A percentile compares a stretch with the other conserved stretches of the same genome.
Evolutionary conservation across 495 filamentous ascomycete genomes (phyloP).

Genomic region (Xylaria intraflava): DNA sequence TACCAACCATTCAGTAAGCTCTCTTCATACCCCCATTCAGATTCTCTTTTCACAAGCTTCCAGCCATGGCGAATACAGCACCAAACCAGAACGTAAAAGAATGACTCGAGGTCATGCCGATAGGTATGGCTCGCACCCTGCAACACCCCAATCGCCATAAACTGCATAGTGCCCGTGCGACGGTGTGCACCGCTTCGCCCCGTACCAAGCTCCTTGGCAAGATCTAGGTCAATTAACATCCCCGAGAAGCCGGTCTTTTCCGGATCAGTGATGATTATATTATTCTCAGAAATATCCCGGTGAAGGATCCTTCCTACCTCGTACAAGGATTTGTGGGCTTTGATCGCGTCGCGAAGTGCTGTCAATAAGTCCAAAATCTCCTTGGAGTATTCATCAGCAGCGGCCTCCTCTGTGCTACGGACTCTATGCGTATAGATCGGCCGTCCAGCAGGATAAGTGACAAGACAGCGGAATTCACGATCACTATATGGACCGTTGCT

Average conservation of each 20-base stretch:
- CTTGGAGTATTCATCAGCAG: no score
- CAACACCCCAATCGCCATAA: constrained; percentile 26
- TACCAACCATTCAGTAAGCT: neutral
- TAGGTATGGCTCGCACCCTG: neutral
- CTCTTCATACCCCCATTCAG: neutral
- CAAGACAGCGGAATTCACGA: neutral
- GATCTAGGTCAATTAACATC: constrained; percentile 32
- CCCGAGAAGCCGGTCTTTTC: constrained; percentile 13
- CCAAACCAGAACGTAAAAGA: neutral
- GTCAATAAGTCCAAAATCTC: neutral
- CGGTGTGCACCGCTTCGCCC: constrained; percentile 5
- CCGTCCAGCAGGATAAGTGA: neutral
- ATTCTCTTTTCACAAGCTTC: neutral
- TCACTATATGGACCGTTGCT: neutral
- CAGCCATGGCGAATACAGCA: constrained; percentile 3
- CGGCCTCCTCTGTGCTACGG: no score
- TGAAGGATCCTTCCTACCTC: neutral
- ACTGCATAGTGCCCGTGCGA: constrained; percentile 11
- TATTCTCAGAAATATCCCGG: neutral
- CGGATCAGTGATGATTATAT: neutral
- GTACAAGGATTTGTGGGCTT: neutral
- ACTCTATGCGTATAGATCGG: neutral
- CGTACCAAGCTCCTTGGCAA: constrained; percentile 22
- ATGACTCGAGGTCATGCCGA: neutral
- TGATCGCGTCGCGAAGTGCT: neutral